A percentile compares a stretch with the other conserved stretches of the same genome.
These are phyloP conservation scores for Eucalyptus microcorys DNA, from an alignment of 345 rosid species.

Conservation along the genomic window DNA sequence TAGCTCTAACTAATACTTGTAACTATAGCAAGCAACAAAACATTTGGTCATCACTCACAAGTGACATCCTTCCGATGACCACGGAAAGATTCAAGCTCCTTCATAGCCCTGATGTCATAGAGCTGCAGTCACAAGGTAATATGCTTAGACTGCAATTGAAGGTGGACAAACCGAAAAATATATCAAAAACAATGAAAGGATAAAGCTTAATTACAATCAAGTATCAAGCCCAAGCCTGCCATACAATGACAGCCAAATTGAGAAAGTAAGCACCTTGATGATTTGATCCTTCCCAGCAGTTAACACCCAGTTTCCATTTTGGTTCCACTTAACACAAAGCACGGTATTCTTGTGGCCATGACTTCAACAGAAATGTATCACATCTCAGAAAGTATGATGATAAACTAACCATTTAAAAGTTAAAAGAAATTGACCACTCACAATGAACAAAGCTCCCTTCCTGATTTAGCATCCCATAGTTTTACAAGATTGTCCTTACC, in stretches of 20 bases:
- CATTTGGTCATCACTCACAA: constrained; percentile 36
- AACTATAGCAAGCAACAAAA: background rate
- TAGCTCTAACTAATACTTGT: background rate
- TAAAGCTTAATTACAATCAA: background rate
- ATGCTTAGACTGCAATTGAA: background rate
- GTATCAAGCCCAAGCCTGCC: background rate
- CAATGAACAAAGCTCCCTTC: constrained; percentile 90
- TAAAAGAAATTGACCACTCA: constrained; percentile 17
- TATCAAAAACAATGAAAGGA: background rate
- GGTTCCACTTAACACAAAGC: constrained; percentile 97
- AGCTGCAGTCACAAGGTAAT: constrained; percentile 36
- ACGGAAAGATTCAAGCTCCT: constrained; percentile 98
- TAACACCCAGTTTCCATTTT: constrained; percentile 96
- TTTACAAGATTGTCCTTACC: constrained; percentile 96
- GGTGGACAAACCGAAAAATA: background rate
- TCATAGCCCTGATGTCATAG: constrained; percentile 96
- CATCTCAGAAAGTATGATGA: background rate
- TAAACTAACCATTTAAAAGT: background rate
- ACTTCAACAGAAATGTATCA: constrained; percentile 33
- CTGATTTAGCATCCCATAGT: constrained; percentile 98
- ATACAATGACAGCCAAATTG: background rate
- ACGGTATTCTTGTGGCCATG: constrained; percentile 98
- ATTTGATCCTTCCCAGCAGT: constrained; percentile 97
- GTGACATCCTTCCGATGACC: constrained; percentile 93
- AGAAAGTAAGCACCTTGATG: constrained; percentile 47